Conservation (phyloP, 805 yeast species). For the Cyberlindnera suaveolens region DNA sequence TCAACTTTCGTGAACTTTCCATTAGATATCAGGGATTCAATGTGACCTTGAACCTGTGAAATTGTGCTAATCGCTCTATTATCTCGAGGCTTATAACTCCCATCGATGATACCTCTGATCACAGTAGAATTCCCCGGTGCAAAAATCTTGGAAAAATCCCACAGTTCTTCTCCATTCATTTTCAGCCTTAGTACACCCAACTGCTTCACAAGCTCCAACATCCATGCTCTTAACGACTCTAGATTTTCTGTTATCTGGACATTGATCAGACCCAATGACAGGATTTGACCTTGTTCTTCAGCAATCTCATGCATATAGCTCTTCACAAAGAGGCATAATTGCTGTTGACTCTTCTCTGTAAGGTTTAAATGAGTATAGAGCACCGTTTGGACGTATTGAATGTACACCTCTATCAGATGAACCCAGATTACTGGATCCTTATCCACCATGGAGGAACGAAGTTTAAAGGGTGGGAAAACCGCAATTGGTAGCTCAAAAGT, state of each 20-base stretch:
- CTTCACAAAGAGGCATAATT: constrained; percentile 48
- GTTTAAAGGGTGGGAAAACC: constrained; percentile 66
- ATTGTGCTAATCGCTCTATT: constrained; percentile 28
- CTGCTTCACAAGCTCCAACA: constrained; percentile 40
- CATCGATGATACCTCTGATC: constrained; percentile 51
- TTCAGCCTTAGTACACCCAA: constrained; percentile 52
- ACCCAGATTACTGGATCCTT: constrained; percentile 84
- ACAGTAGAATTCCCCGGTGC: constrained; percentile 34
- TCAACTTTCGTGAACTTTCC: constrained; percentile 18
- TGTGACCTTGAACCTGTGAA: constrained; percentile 44
- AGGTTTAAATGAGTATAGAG: constrained; percentile 33
- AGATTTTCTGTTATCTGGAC: constrained; percentile 58
- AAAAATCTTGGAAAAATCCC: constrained; percentile 61
- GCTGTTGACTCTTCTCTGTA: constrained; percentile 51
- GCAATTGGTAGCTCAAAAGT: constrained; percentile 49
- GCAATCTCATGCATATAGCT: constrained; percentile 55
- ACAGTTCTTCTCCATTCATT: constrained; percentile 51
- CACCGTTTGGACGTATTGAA: constrained; percentile 38
- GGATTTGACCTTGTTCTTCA: constrained; percentile 51
- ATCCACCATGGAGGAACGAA: constrained; percentile 71
- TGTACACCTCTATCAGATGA: constrained; percentile 60
- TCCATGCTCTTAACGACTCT: constrained; percentile 35
- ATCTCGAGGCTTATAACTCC: constrained; percentile 30
- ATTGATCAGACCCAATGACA: constrained; percentile 67
- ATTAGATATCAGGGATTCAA: constrained; percentile 37